These are phyloP conservation scores for Lactifluus piperatus DNA, from an alignment of 768 basidiomycete genomes.

Conservation along the genomic window DNA sequence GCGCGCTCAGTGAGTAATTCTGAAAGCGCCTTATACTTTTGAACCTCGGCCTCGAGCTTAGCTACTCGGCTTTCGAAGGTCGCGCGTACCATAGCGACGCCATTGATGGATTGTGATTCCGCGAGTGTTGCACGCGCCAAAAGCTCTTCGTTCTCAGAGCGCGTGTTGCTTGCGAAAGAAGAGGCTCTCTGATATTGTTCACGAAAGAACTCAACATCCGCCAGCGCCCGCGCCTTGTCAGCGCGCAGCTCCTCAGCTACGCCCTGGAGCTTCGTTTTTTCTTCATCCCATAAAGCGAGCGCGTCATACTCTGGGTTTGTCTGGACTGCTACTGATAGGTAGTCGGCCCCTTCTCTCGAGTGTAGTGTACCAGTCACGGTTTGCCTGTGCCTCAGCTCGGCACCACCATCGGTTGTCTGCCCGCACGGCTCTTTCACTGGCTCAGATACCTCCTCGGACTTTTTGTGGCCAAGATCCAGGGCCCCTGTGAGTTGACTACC, in stretches of 20 bases:
- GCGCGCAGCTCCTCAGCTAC: neutral
- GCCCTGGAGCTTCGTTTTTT: constrained; percentile 1
- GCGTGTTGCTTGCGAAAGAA: constrained; percentile 9
- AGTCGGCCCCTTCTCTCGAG: neutral
- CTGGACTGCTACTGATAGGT: neutral
- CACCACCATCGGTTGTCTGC: neutral
- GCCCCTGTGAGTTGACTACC: constrained; percentile 12
- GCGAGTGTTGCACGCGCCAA: constrained; percentile 16
- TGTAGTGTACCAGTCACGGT: neutral
- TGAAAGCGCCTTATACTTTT: constrained; percentile 6
- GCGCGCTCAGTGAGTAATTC: constrained; percentile 18
- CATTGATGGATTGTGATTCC: constrained; percentile 16
- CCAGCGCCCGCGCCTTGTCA: constrained; percentile 6
- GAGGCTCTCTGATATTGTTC: constrained; percentile 16
- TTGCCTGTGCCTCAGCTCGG: neutral
- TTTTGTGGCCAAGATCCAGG: constrained; percentile 13
- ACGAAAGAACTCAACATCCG: constrained; percentile 18
- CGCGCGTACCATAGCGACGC: constrained; percentile 18
- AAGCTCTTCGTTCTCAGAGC: constrained; percentile 19
- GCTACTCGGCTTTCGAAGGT: constrained; percentile 13
- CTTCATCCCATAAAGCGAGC: constrained; percentile 3
- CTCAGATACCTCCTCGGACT: constrained; percentile 15
- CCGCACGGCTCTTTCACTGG: neutral
- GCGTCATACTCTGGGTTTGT: constrained; percentile 2
- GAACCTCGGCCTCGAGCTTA: constrained; percentile 17